These are phyloP conservation scores for Aspergillus puulaauensis DNA, from an alignment of 2,329 filamentous ascomycete species.

Conservation along the genomic window DNA sequence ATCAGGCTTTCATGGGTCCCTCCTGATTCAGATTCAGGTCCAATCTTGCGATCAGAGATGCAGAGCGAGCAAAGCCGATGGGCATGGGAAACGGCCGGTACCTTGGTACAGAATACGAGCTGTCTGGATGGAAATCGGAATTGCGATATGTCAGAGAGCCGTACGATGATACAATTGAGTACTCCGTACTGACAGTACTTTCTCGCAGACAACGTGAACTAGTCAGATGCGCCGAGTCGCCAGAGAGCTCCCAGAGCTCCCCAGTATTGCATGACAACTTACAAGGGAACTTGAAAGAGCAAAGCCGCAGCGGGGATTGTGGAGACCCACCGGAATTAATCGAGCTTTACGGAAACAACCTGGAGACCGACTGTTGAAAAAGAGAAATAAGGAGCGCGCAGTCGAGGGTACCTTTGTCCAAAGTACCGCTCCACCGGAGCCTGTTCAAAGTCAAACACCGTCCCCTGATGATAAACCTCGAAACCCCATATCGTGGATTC, in stretches of 20 bases:
- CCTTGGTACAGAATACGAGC: no score
- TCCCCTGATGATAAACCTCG: neutral
- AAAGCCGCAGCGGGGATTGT: neutral
- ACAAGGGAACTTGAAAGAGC: neutral
- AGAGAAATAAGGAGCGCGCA: neutral
- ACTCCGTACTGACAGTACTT: neutral
- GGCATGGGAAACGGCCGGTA: neutral
- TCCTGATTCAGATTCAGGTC: conserved; percentile 12
- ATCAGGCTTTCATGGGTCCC: conserved; percentile 4
- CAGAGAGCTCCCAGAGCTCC: neutral
- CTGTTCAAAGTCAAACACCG: neutral
- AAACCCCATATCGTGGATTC: neutral
- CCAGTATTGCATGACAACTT: neutral
- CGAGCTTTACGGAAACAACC: no score
- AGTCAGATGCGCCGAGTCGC: neutral
- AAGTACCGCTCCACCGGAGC: conserved; percentile 1
- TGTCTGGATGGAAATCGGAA: no score
- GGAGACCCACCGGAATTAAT: neutral
- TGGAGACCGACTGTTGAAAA: neutral
- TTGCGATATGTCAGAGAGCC: no score
- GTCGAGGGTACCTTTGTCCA: neutral
- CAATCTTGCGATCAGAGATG: neutral
- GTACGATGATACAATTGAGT: no score
- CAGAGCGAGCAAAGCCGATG: neutral
- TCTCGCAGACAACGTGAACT: neutral